Percentiles rank a stretch among this genome's conserved stretches.
Evolutionary conservation across 208 protist species (phyloP).

Genomic region (Trypanosoma conorhini): DNA sequence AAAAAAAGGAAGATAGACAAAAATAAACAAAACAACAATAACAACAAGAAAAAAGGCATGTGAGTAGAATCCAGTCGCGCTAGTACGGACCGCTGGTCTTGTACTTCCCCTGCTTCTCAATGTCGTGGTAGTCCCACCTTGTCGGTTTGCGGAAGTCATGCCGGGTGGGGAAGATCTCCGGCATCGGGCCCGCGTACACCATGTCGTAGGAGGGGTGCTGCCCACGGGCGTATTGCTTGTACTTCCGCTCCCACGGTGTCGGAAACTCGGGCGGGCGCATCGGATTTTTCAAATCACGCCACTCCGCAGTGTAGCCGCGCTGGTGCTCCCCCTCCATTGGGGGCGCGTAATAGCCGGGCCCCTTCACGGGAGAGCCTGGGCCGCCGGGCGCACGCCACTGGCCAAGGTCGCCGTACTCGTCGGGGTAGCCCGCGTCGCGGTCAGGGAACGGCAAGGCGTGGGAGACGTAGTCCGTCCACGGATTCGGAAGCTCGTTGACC

Average conservation of each 20-base stretch:
- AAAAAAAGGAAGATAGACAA: too few relatives aligned
- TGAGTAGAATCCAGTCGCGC: background rate
- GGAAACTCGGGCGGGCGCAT: conserved; percentile 88
- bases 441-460: conserved; percentile 91
- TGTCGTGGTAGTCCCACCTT: conserved; percentile 90
- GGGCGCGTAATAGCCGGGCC: conserved; percentile 87
- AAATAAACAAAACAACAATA: conserved; percentile 7
- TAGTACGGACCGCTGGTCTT: conserved; percentile 88
- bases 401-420: conserved; percentile 92
- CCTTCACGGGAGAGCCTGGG: conserved; percentile 79
- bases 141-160: conserved; percentile 89
- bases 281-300: conserved; percentile 87
- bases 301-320: conserved; percentile 88
- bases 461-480: conserved; percentile 87
- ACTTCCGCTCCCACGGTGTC: conserved; percentile 89
- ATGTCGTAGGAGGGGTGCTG: conserved; percentile 93
- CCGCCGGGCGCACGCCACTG: conserved; percentile 90
- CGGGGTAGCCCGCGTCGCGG: conserved; percentile 87
- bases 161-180: conserved; percentile 89
- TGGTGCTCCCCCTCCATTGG: conserved; percentile 89
- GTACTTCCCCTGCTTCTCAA: conserved; percentile 88
- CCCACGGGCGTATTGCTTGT: conserved; percentile 88
- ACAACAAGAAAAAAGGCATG: background rate
- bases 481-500: conserved; percentile 86
- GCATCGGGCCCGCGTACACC: conserved; percentile 90